Base-by-base conservation (phyloP, 108 stramenopile species). In the Pseudonitzschia multistriata region DNA sequence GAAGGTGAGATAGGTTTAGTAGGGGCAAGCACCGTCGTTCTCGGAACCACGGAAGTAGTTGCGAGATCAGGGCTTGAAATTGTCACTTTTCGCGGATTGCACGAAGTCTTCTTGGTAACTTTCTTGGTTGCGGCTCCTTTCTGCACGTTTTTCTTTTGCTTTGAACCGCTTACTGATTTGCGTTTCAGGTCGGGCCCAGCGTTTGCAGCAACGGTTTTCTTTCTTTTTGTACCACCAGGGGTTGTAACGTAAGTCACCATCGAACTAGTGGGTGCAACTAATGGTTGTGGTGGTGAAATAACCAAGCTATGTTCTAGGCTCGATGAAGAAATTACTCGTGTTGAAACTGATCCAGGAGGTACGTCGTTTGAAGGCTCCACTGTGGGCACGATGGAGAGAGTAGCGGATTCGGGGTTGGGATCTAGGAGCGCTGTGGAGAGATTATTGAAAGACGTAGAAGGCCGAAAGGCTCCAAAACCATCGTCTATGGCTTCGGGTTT, bases 391-490 rank as follows among this genome's bases (percentile, higher is more conserved):
- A 45, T 14, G 15, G 72, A 34, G 1, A 60, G 54, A 3, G 45
- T 6, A 21, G 75, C 37, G 13, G 71, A 22, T 24, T 35, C 62
- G 59, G 66, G 0, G 24, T 40, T 52, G 64, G 29, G 34, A 15
- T 54, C 35, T 29, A 39, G 56, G 15, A 82, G 75, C 33, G 81
- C 37, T 50, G 34, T 59, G 15, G 73, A 72, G 27, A 86, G 71
- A 45, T 86, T 82, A 64, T 78, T 86, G 74, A 88, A 83, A 14
- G 83, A 83, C 55, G 79, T 83, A 37, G 77, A 79, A n/a, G 87
- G 84, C 4, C 84, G 72, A 45, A 85, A 81, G 13, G 82, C 76
- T 21, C 84, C 79, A 63, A 83, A 71, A 8, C 84, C 87, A 74
- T 85, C 84, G 45, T 87, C 80, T 27, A 62, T 25, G 39, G 70